Evolutionary conservation across 73 alveolate species (phyloP).

Genomic region (Tetrahymena malaccensis): DNA sequence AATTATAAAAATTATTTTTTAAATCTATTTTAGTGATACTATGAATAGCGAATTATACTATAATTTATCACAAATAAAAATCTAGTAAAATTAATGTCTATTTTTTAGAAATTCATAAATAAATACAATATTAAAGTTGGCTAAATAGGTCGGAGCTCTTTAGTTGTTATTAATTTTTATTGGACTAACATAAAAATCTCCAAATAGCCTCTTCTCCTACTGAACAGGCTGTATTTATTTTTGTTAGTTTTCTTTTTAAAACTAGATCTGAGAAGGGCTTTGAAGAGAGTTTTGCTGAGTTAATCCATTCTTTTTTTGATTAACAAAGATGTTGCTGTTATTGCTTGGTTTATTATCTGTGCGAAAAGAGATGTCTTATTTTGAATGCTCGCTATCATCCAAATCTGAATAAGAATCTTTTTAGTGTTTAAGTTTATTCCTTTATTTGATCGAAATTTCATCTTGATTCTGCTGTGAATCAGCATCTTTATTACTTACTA

Average conservation of each 20-base stretch:
- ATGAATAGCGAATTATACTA: no score
- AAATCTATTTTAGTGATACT: no score
- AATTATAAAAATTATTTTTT: no score
- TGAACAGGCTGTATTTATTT: background rate
- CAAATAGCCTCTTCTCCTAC: background rate
- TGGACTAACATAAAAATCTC: background rate
- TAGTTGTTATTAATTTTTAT: background rate
- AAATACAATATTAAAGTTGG: background rate
- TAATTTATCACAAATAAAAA: no score
- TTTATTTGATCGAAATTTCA: background rate
- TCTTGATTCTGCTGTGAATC: background rate
- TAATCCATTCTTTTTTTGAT: background rate
- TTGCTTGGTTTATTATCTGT: background rate
- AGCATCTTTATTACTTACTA: background rate
- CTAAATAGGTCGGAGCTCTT: background rate
- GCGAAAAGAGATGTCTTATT: background rate
- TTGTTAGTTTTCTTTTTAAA: background rate
- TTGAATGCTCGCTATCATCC: background rate
- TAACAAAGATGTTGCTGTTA: background rate
- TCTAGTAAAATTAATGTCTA: no score
- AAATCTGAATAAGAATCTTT: background rate
- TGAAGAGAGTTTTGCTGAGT: background rate
- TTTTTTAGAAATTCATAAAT: background rate
- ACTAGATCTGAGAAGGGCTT: background rate
- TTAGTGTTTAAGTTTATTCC: background rate